A percentile compares a stretch with the other conserved stretches of the same genome.
Conservation (phyloP, 805 yeast species). For the Barnettozyma pratensis region DNA sequence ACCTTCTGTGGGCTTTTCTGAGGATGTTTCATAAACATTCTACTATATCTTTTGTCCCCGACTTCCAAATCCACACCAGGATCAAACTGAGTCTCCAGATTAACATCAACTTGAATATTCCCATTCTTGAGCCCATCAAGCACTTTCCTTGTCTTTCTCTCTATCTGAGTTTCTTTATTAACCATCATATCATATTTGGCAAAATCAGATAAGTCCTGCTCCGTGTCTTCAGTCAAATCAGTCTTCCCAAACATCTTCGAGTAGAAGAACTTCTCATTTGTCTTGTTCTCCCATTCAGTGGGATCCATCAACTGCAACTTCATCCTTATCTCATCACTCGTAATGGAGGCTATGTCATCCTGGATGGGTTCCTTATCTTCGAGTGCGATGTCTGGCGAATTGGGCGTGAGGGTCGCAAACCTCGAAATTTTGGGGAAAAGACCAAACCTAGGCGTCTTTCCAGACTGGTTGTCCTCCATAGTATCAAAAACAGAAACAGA, state of each 20-base stretch:
- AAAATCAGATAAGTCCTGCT: conserved; percentile 25
- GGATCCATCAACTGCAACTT: conserved; percentile 15
- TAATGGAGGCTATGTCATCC: conserved; percentile 12
- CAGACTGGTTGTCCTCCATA: conserved; percentile 4
- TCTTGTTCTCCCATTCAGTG: conserved; percentile 16
- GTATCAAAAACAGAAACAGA: too few relatives aligned
- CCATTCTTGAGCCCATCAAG: conserved; percentile 12
- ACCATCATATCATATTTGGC: conserved; percentile 30
- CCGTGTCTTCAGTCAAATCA: conserved; percentile 4
- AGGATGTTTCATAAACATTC: neutral
- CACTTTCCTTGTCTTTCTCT: conserved; percentile 22
- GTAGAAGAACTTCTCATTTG: conserved; percentile 27
- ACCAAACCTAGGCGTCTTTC: conserved; percentile 2
- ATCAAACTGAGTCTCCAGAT: conserved; percentile 21
- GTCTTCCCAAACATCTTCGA: conserved; percentile 17
- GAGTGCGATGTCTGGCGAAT: conserved; percentile 6
- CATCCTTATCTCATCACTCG: conserved; percentile 11
- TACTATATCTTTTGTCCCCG: neutral
- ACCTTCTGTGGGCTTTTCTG: neutral
- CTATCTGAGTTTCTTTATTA: conserved; percentile 27
- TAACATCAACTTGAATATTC: conserved; percentile 17
- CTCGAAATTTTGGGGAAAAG: conserved; percentile 13
- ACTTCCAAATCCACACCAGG: conserved; percentile 19
- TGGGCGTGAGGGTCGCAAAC: conserved; percentile 4
- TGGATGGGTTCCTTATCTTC: neutral